phyloP scores from a whole-genome alignment of 805 yeast species.

The Metschnikowia lunata region DNA sequence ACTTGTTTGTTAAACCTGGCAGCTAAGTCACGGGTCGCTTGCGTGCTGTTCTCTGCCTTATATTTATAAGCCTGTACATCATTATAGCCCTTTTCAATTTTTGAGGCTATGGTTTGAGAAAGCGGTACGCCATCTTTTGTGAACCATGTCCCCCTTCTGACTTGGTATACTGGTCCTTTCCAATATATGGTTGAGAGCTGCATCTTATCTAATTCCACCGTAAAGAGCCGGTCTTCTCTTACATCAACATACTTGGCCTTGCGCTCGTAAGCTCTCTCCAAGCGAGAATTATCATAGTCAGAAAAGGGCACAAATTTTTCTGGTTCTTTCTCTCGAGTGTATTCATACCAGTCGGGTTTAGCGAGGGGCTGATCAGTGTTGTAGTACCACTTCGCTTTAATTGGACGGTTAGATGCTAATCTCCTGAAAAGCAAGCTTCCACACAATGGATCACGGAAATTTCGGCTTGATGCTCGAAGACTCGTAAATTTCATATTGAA shows the following conservation, averaged over 20 bases:
- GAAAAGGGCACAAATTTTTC: slow-evolving; percentile 66
- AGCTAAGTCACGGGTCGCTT: slow-evolving; percentile 14
- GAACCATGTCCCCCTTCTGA: slow-evolving; percentile 86
- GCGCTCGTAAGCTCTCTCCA: slow-evolving; percentile 48
- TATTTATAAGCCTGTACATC: slow-evolving; percentile 25
- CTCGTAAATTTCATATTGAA: neutral
- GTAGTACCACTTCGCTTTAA: slow-evolving; percentile 61
- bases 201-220: slow-evolving; percentile 57
- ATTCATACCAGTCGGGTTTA: slow-evolving; percentile 60
- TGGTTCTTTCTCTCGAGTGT: slow-evolving; percentile 48
- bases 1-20: slow-evolving; percentile 18
- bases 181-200: slow-evolving; percentile 71
- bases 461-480: no score
- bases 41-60: slow-evolving; percentile 12
- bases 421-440: neutral
- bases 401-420: slow-evolving; percentile 4
- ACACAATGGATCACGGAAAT: no score
- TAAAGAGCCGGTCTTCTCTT: slow-evolving; percentile 74
- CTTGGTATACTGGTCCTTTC: slow-evolving; percentile 83
- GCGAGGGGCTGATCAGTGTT: slow-evolving; percentile 73
- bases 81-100: slow-evolving; percentile 55
- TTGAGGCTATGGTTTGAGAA: slow-evolving; percentile 43
- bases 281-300: slow-evolving; percentile 50
- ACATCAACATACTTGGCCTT: slow-evolving; percentile 45
- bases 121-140: slow-evolving; percentile 54